Conservation (phyloP, 2,329 filamentous ascomycete genomes). For the Fonsecaea multimorphosa region DNA sequence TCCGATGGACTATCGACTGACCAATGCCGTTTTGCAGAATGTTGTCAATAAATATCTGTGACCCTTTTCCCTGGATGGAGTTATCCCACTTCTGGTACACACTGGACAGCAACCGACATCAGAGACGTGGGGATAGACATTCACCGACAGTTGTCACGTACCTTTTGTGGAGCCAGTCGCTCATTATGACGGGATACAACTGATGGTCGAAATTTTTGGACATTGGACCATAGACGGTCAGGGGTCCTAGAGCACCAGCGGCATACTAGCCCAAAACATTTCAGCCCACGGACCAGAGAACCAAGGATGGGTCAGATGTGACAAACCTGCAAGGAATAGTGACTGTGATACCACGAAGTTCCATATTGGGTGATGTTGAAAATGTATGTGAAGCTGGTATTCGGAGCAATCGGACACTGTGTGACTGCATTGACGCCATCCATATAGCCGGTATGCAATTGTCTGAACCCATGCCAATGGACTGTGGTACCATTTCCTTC, state of each 20-base stretch:
- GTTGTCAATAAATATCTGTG: conserved; percentile 7
- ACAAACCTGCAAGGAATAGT: conserved; percentile 46
- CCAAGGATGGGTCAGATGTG: not conserved
- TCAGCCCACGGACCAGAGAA: not conserved
- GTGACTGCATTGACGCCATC: conserved; percentile 44
- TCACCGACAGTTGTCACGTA: not conserved
- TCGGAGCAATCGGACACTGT: conserved; percentile 59
- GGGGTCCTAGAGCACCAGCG: conserved; percentile 7
- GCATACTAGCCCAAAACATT: not conserved
- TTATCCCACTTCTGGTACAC: conserved; percentile 7
- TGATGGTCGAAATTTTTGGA: conserved; percentile 10
- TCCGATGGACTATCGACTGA: not conserved
- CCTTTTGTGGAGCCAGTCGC: conserved; percentile 11
- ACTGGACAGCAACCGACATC: not conserved
- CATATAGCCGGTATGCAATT: conserved; percentile 3
- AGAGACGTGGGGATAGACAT: not conserved
- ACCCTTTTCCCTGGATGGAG: not conserved
- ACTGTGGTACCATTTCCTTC: conserved; percentile 11
- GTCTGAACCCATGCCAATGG: conserved; percentile 17
- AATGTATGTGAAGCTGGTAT: conserved; percentile 60
- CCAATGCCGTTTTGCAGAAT: conserved; percentile 15
- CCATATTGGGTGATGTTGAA: conserved; percentile 64
- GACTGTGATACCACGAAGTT: conserved; percentile 65
- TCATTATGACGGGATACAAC: conserved; percentile 9
- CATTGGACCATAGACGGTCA: conserved; percentile 11